Evolutionary conservation across 164 flowering plant genomes (phyloP).

Genomic region (Annona squamosa): DNA sequence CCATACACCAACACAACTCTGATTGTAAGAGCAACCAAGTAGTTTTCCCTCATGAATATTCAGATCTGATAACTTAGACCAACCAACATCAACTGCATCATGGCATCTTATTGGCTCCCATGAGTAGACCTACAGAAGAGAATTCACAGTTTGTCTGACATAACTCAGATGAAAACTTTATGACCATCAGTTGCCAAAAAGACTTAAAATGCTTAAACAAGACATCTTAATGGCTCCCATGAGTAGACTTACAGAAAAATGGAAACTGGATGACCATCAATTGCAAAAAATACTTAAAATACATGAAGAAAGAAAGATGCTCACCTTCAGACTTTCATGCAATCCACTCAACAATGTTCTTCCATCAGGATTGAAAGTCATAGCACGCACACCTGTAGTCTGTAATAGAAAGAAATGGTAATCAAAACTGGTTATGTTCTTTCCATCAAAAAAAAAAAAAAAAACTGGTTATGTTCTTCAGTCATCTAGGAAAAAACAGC

Average conservation of each 20-base stretch:
- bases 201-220: constrained; percentile 20
- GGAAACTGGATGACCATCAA: background rate
- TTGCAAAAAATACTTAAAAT: background rate
- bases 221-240: constrained; percentile 92
- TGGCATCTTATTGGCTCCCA: constrained; percentile 96
- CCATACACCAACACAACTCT: constrained; percentile 99
- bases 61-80: constrained; percentile 94
- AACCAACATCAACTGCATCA: constrained; percentile 93
- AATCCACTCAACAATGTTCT: constrained; percentile 88
- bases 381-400: constrained; percentile 80
- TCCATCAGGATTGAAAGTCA: constrained; percentile 95
- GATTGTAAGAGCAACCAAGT: constrained; percentile 96
- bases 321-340: constrained; percentile 88
- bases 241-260: constrained; percentile 60
- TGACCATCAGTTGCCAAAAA: background rate
- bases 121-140: constrained; percentile 58
- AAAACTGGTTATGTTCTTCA: no score
- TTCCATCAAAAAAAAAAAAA: background rate
- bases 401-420: constrained; percentile 22
- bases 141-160: constrained; percentile 1
- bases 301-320: background rate
- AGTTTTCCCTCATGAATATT: constrained; percentile 97
- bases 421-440: background rate
- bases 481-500: background rate
- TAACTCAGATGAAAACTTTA: constrained; percentile 1